Base-by-base conservation (phyloP, 768 basidiomycete genomes). In the Clitopilus passeckerianus region DNA sequence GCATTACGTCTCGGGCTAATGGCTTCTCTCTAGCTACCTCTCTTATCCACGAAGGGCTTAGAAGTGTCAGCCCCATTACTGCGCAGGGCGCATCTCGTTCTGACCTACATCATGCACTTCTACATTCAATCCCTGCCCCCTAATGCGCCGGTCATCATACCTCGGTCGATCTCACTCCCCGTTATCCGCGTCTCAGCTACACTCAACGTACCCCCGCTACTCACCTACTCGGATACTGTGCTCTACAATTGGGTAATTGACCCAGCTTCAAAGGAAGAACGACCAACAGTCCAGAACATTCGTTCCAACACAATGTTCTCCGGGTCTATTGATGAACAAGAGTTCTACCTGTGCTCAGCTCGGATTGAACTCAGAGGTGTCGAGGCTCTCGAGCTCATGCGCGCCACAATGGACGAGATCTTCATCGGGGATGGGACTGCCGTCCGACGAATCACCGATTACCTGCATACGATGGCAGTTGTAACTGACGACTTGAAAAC, bases 211-310 rank as follows among this genome's bases (percentile, higher is more conserved):
- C 95, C 95, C 0, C 93, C 95, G 0, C 77, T 96, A 41, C 79
- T 94, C 59, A 97, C 94, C 3, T 97, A 94, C 69, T 88, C 94
- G 9, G 94, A 96, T 69, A 89, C 88, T 27, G 94, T 97, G 7
- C 81, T 97, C 24, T 97, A 94, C 74, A 96, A 96, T 70, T 91
- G 89, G 87, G 57, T 67, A 61, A 76, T 70, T 57, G 71, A 59
- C 73, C 78, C 66, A 59, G 78, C 57, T 33, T 69, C 63, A 60
- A 66, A 33, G 63, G 64, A 60, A 69, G 73, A 59, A 64, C 67
- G 77, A 74, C 73, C 84, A 80, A 1, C 81, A 30, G 71, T 82
- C 5, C 73, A 85, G 57, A 87, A 92, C 66, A 76, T 95, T 55
- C 80, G 81, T 46, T 82, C 80, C 60, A 77, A 79, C 60, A 86